Base-by-base conservation (phyloP, 1,284 basidiomycete species). In the Ceratobasidium sp. region DNA sequence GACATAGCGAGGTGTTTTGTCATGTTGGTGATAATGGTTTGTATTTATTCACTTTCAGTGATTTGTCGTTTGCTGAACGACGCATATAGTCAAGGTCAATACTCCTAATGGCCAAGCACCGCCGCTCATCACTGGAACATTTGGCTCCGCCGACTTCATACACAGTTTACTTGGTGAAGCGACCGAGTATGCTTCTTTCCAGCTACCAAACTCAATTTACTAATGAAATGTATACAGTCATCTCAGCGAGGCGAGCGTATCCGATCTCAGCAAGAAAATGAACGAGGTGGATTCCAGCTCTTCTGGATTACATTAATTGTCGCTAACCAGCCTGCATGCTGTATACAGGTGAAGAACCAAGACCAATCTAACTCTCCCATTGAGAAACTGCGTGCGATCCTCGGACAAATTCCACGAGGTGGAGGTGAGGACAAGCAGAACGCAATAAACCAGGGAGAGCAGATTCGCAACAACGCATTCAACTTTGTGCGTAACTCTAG, bases 71-170 rank as follows among this genome's bases (percentile, higher is more conserved):
- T 33, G 33, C 33, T 33, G 33, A 33, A 33, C 33, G 33, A 33
- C 33, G 33, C 33, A 33, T 33, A 33, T 33, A 33, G 33, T 33
- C 33, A 33, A 33, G 33, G 33, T 33, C 33, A 33, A 33, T 33
- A 33, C 33, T 33, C 94, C 92, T 0, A 91, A 92, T 79, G 95
- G 96, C 3, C 89, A 90, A 80, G 94, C 96, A 33, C 91, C 93
- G 1, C 96, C 95, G 0, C 88, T 97, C 66, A 93, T 97, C 13
- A 97, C 96, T 1, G 96, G 94, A 9, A 94, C 95, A 0, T 97
- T 97, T 82, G 96, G 96, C 15, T 92, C 92, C 0, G 92, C 90
- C 82, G 96, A 97, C 84, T 97, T 97, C 83, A 91, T 94, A 67
- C 91, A 94, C 83, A 94, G 93, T 79, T 85, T 93, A 72, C 86